Conservation (phyloP, 23 red algal genomes). For the Gracilaria vermiculophylla region DNA sequence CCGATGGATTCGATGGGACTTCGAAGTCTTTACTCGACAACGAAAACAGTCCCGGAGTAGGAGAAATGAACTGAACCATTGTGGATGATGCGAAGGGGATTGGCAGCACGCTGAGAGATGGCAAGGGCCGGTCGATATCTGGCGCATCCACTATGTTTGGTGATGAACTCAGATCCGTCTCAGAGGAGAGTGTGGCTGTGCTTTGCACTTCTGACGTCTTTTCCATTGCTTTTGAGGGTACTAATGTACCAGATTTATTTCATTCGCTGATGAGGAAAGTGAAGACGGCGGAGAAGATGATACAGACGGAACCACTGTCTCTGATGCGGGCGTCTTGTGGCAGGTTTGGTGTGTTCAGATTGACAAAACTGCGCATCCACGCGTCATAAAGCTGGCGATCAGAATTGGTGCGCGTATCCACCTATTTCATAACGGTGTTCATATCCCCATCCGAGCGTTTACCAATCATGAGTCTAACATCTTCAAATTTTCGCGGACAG, state of each 20-base stretch:
- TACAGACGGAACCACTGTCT: neutral
- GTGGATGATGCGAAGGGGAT: slow-evolving; percentile 15
- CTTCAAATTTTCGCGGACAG: slow-evolving; percentile 70
- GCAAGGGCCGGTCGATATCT: neutral
- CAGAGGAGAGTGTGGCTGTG: neutral
- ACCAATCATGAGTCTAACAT: slow-evolving; percentile 80
- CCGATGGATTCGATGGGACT: neutral
- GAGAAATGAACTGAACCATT: neutral
- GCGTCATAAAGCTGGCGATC: slow-evolving; percentile 60
- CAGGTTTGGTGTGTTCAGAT: no score
- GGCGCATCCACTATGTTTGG: neutral
- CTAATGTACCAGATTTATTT: neutral
- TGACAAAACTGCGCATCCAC: no score
- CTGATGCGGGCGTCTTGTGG: no score
- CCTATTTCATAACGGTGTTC: slow-evolving; percentile 76
- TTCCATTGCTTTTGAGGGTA: neutral
- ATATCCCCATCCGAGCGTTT: slow-evolving; percentile 73
- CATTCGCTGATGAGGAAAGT: neutral
- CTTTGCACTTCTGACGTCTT: neutral
- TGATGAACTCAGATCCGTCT: neutral
- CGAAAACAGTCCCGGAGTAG: neutral
- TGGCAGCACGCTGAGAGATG: neutral
- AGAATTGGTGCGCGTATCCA: slow-evolving; percentile 42
- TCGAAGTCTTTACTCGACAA: neutral
- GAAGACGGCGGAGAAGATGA: neutral